Base-by-base conservation (phyloP, 345 rosid genomes). In the Lepidium didymum region DNA sequence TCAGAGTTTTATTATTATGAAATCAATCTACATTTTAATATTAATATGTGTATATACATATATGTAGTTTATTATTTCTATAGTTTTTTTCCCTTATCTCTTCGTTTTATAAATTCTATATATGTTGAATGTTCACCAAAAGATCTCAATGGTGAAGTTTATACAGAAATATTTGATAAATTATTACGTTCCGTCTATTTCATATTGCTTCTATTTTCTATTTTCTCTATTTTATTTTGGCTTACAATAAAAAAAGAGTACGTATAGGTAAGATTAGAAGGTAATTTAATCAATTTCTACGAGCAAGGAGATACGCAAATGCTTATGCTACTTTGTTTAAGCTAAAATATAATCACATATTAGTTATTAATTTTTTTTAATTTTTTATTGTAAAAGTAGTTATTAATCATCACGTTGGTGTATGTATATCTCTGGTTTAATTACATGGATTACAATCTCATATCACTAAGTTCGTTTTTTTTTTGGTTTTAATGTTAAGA, bases 61-160 rank as follows among this genome's bases (percentile, higher is more conserved):
- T 9, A 44, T 40, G 13, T 67, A 67, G 62, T 53, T 57, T 23
- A 42, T 16, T 16, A 46, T 46, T 35, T 25, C 21, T 41, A 56
- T 34, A 52, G 23, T 10, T 69, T 11, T 51, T 36, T 7, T 42
- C 45, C 44, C 14, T 54, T 57, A 31, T 36, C 31, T 54, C 38
- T 12, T 70, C 45, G 35, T 36, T 64, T 59, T 42, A 56, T 43
- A 51, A 56, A 2, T 5, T 63, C 1, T 33, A 35, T 33, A 34
- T 64, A 56, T 64, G 60, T 36, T 40, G 37, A 47, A 41, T 64
- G 37, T 14, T 65, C 61, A 36, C 8, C 50, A 49, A 64, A 37
- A 60, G 49, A 50, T 21, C 61, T 15, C 25, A 41, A 51, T 65
- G 40, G 58, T 73, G 53, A 64, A 50, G 8, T 56, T 64, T 58